Evolutionary conservation across 371 early-diverging fungal genomes (phyloP).

Genomic region (Mucor mucedo): DNA sequence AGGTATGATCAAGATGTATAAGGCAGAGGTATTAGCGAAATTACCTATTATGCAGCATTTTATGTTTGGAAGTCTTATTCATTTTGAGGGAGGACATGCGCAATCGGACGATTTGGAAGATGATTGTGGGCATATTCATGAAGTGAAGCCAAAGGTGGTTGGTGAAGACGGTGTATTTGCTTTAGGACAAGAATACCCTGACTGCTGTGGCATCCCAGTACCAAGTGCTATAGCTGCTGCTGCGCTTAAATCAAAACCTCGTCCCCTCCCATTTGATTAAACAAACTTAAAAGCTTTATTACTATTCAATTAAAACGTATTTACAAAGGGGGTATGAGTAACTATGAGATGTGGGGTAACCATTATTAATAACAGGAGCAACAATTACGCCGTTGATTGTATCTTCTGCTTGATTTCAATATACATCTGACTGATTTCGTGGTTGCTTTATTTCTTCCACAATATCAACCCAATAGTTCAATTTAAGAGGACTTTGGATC

Average conservation of each 20-base stretch:
- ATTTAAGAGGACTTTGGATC: slow-evolving; percentile 13
- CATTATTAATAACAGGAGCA: not conserved
- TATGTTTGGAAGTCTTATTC: slow-evolving; percentile 83
- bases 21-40: slow-evolving; percentile 94
- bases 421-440: slow-evolving; percentile 1
- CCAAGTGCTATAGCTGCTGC: slow-evolving; percentile 92
- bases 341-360: not conserved
- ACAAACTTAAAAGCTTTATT: not conserved
- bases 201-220: slow-evolving; percentile 93
- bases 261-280: slow-evolving; percentile 65
- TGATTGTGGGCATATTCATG: slow-evolving; percentile 52
- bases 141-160: not conserved
- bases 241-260: slow-evolving; percentile 26
- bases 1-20: slow-evolving; percentile 98
- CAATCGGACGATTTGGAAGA: slow-evolving; percentile 53
- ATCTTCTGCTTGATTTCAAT: too few species aligned
- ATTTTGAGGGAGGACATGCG: slow-evolving; percentile 59
- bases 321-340: not conserved
- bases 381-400: not conserved
- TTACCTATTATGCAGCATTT: slow-evolving; percentile 99
- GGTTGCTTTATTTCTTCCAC: slow-evolving; percentile 13
- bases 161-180: slow-evolving; percentile 72
- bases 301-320: not conserved
- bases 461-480: slow-evolving; percentile 23
- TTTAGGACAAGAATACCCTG: slow-evolving; percentile 91